Conservation (phyloP, 345 rosid genomes). For the Stellera chamaejasme region DNA sequence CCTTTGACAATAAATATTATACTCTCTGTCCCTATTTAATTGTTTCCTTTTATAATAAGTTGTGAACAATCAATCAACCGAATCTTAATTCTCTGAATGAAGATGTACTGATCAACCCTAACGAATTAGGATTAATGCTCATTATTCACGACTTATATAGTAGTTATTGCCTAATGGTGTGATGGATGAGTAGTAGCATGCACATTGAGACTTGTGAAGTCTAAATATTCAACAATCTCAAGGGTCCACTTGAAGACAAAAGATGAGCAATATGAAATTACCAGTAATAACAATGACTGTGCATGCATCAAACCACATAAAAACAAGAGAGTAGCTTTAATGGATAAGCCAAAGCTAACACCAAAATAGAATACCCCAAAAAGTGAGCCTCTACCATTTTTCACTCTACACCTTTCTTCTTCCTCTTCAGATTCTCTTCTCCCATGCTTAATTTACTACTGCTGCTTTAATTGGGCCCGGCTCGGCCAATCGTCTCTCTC, state of each 20-base stretch:
- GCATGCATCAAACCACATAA: constrained; percentile 18
- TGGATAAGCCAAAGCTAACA: constrained; percentile 28
- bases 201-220: no score
- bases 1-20: no score
- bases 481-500: background rate
- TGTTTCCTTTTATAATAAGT: no score
- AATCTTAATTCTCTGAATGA: no score
- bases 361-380: constrained; percentile 5
- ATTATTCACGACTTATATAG: no score
- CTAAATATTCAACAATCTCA: background rate
- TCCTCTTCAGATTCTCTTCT: constrained; percentile 24
- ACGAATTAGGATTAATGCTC: no score
- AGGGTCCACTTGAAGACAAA: no score
- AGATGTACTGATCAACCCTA: no score
- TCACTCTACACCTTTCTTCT: constrained; percentile 22
- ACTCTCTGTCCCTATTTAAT: no score
- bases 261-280: constrained; percentile 5
- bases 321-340: constrained; percentile 30
- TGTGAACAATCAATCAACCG: no score
- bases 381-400: constrained; percentile 28
- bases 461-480: constrained; percentile 6
- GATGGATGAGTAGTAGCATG: no score
- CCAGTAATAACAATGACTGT: constrained; percentile 23
- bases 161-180: no score
- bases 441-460: constrained; percentile 23